Evolutionary conservation across 2,329 filamentous ascomycete genomes (phyloP), one percentile per base, ranked within the genome.

Genomic region (Fusarium nodosum): DNA sequence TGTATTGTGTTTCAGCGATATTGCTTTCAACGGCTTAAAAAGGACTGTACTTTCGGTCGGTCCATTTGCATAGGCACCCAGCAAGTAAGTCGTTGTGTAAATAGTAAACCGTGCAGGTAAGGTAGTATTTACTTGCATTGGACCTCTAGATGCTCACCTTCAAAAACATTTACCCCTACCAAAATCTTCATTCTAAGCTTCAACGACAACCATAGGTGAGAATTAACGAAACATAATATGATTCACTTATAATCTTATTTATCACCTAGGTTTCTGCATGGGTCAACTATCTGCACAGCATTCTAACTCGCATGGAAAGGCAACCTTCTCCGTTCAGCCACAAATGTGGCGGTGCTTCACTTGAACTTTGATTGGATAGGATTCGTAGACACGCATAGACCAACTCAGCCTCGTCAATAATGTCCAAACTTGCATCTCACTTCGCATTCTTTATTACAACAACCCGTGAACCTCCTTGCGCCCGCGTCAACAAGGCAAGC

Each of bases 331-430:
- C 36, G 3, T 11, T 26, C 48, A 45, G 58, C 68, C 62, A 65
- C 62, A 60, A 3, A 8, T 45, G 62, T 65, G 62, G 62, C 62
- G 52, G 41, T 18, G 11, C 2, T 1, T 1, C 3, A 1, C 2
- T 3, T 15, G 26, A 42, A 26, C 39, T 65, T 39, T 68, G 58
- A 74, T 64, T 74, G 71, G 72, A 50, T 53, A 65, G 44, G 41
- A 34, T 57, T 48, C 45, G 33, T 46, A 31, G 20, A 26, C 47
- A 42, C 28, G 44, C 64, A 68, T 52, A 42, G 31, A 31, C 55
- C 60, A 58, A 16, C 57, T 71, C 73, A 75, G 73, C 73, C 73
- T 75, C 64, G 73, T 55, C 64, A 51, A 71, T 52, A 42, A 55
- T 59, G 38, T 68, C 56, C 62, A 65, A 61, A 71, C 59, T 66